These are phyloP conservation scores for Vanrija sp. DNA, from an alignment of 1,284 basidiomycete genomes.

Conservation along the genomic window DNA sequence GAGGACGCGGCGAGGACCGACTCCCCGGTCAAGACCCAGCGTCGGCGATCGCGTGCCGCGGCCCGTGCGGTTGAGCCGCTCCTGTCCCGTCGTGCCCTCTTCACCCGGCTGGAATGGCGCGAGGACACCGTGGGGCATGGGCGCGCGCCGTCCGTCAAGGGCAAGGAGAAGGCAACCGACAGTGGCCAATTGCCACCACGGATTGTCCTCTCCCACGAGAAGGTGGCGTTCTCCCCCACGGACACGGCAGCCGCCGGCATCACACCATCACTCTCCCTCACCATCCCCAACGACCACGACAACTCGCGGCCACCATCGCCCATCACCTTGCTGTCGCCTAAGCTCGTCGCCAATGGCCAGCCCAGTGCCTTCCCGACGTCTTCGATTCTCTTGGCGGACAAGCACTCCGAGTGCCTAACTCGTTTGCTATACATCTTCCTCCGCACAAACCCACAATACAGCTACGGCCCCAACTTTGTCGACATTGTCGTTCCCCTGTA, in stretches of 20 bases:
- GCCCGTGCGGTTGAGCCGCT: neutral
- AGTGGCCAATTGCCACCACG: conserved; percentile 19
- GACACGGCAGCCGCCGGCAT: conserved; percentile 1
- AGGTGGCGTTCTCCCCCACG: conserved; percentile 4
- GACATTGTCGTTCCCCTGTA: conserved; percentile 47
- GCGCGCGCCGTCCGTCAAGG: neutral
- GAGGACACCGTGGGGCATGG: no score
- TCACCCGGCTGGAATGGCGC: conserved; percentile 6
- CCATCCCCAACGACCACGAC: conserved; percentile 9
- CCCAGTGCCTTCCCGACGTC: conserved; percentile 5
- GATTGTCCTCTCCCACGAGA: conserved; percentile 27
- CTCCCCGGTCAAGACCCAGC: neutral
- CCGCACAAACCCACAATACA: conserved; percentile 36
- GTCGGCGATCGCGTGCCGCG: neutral
- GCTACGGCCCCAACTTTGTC: conserved; percentile 39
- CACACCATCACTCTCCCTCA: conserved; percentile 21
- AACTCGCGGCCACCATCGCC: conserved; percentile 19
- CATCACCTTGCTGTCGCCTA: conserved; percentile 38
- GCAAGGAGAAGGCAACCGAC: conserved; percentile 5
- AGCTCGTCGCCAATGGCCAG: conserved; percentile 13
- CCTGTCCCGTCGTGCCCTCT: conserved; percentile 9
- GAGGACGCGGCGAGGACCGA: conserved; percentile 2
- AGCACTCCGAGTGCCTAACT: conserved; percentile 42
- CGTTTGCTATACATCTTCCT: conserved; percentile 46
- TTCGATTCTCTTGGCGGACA: conserved; percentile 32